Evolutionary conservation across 116 monocot genomes (phyloP).

Genomic region (Phalaenopsis hybrid): DNA sequence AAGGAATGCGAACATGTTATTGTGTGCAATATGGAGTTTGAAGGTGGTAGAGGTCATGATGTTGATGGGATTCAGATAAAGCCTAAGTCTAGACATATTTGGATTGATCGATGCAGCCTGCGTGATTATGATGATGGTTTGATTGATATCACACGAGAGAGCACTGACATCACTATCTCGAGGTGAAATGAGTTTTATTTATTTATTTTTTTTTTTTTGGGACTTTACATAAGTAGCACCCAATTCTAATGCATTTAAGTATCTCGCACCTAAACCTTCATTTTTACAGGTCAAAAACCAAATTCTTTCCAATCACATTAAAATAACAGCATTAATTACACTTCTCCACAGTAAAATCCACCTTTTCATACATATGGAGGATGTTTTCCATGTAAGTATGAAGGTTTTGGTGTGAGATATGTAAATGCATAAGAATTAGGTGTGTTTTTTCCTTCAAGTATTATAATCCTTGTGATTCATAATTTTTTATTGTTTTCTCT

Average conservation of each 20-base stretch:
- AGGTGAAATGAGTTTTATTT: slow-evolving; percentile 25
- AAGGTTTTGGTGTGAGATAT: too few relatives aligned
- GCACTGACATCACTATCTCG: slow-evolving; percentile 86
- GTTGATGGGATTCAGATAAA: slow-evolving; percentile 92
- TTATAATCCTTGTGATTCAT: background rate
- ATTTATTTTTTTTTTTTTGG: too few relatives aligned
- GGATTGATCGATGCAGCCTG: slow-evolving; percentile 85
- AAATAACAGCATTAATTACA: too few relatives aligned
- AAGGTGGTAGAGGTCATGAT: slow-evolving; percentile 85
- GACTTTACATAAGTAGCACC: too few relatives aligned
- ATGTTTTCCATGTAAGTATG: too few relatives aligned
- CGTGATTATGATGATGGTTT: slow-evolving; percentile 67
- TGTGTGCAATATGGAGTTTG: slow-evolving; percentile 70
- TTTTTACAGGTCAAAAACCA: too few relatives aligned
- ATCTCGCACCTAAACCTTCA: too few relatives aligned
- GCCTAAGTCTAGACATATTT: slow-evolving; percentile 83
- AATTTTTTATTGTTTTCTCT: background rate
- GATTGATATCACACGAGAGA: slow-evolving; percentile 77
- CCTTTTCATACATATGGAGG: too few relatives aligned
- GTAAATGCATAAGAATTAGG: too few relatives aligned
- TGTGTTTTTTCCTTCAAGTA: background rate
- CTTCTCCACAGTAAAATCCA: too few relatives aligned
- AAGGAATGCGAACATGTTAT: slow-evolving; percentile 89
- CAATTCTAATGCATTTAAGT: too few relatives aligned
- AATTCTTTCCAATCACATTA: too few relatives aligned